Base-by-base conservation (phyloP, 2,329 filamentous ascomycete species). In the Trichophyton verrucosum region DNA sequence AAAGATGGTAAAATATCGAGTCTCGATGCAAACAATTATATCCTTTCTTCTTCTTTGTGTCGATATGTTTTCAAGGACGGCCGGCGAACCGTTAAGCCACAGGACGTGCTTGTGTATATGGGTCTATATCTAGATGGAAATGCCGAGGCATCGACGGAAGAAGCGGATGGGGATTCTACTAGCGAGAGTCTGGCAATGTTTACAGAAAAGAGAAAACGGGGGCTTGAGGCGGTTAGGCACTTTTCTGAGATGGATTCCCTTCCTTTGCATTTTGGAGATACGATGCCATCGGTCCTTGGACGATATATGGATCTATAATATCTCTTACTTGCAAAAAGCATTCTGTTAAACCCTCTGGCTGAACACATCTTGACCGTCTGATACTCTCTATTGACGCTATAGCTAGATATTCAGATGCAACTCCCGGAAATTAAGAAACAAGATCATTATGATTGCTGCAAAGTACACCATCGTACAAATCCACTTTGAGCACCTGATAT, bases 1-100 rank as follows among this genome's bases (percentile, higher is more conserved):
- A 15, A 11, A 40, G 38, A 13, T 11, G n/a, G 20, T 38, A 20
- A 33, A n/a, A 56, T 24, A 9, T 8, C 7, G 17, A 53, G 20
- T 2, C 40, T 60, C 44, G 44, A 51, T 30, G 6, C 46, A 17
- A 22, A 15, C 2, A 51, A 60, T 20, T 47, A 47, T 15, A 55
- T 60, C 15, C 42, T 61, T n/a, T 49, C 59, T 9, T 57, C 59
- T 33, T 30, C 33, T 9, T 40, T 61, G 22, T 17, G 46, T 11
- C 59, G 55, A 53, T 61, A 57, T 27, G 55, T 57, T 24, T 44
- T 61, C 33, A 61, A 57, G 47, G 13, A 57, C 4, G 59, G 55
- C 9, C 38, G 55, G 53, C 38, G 38, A 7, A 61, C 59, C 20
- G 36, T 61, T 30, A 49, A 24, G 11, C 59, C 59, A n/a, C 49